Evolutionary conservation across 2,329 filamentous ascomycete species (phyloP).

Genomic region (Curvularia lunata): DNA sequence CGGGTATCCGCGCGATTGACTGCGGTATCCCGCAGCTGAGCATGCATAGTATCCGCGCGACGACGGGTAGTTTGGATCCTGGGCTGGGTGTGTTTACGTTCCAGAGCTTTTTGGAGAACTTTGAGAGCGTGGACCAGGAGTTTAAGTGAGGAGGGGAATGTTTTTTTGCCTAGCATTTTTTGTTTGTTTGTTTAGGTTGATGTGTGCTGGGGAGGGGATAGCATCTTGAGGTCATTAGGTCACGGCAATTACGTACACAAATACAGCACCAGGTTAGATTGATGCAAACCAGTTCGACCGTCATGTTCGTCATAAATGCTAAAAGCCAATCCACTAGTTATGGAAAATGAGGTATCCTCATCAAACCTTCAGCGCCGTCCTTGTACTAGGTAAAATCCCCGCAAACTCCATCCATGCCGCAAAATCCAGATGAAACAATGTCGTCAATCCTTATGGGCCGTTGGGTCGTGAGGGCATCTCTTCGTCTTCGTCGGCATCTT

Average conservation of each 20-base stretch:
- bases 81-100: slow-evolving; percentile 88
- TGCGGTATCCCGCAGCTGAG: slow-evolving; percentile 89
- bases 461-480: slow-evolving; percentile 16
- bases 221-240: neutral
- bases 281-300: neutral
- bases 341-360: slow-evolving; percentile 4
- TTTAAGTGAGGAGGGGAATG: slow-evolving; percentile 57
- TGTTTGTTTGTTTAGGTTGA: neutral
- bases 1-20: slow-evolving; percentile 84
- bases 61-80: slow-evolving; percentile 83
- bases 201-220: neutral
- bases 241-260: too few relatives aligned
- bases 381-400: slow-evolving; percentile 8
- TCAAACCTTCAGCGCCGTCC: slow-evolving; percentile 4
- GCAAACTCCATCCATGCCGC: slow-evolving; percentile 22
- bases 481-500: slow-evolving; percentile 15
- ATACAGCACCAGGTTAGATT: too few relatives aligned
- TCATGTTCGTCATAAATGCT: slow-evolving; percentile 1
- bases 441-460: slow-evolving; percentile 4
- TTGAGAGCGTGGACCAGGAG: slow-evolving; percentile 82
- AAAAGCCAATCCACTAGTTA: slow-evolving; percentile 5
- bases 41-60: slow-evolving; percentile 93
- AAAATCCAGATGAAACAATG: slow-evolving; percentile 14
- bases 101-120: slow-evolving; percentile 86
- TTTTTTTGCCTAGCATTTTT: too few relatives aligned